Base-by-base conservation (phyloP, 2,329 filamentous ascomycete species). In the Xylaria digitata region DNA sequence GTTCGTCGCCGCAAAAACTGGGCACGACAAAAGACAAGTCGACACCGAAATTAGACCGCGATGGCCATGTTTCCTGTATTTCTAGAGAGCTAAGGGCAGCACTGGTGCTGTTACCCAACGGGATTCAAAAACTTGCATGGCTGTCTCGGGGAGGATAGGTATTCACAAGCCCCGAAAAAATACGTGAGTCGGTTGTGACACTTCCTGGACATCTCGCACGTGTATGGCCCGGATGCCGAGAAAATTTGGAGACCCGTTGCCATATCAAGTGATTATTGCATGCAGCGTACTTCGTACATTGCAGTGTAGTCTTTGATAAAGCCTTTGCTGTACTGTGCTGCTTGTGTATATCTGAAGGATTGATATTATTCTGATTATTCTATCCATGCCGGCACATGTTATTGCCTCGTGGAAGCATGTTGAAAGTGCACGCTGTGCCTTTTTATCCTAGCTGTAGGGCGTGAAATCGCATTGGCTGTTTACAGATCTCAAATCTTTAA, bases 221-320 rank as follows among this genome's bases (percentile, higher is more conserved):
- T 63, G 54, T 58, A 34, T 43, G 53, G 53, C 45, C 40, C 46
- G 46, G 50, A 56, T 53, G 52, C 45, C 40, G n/a, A 66, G 54
- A 30, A 55, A 54, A 49, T 50, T 53, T 63, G 63, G 63, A 58
- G 63, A 58, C 52, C 1, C 13, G 52, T 50, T 57, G 32, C 43
- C 58, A 54, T 54, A 66, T 62, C 46, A 58, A 63, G 59, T 54
- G 37, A 60, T 62, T 58, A 54, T 63, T 65, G 43, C 63, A 62
- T 53, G 53, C 52, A 53, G 42, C 42, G 15, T 54, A 45, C 58
- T 42, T 37, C 30, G 19, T 37, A 37, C 30, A 37, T 37, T 6
- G 32, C 9, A 19, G 23, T n/a, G 34, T 15, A 43, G 23, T 32
- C 13, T 56, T 37, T 37, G 17, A n/a, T n/a, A 37, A 37, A 53